Conservation (phyloP, 73 alveolate genomes). For the Breviolum minutum region DNA sequence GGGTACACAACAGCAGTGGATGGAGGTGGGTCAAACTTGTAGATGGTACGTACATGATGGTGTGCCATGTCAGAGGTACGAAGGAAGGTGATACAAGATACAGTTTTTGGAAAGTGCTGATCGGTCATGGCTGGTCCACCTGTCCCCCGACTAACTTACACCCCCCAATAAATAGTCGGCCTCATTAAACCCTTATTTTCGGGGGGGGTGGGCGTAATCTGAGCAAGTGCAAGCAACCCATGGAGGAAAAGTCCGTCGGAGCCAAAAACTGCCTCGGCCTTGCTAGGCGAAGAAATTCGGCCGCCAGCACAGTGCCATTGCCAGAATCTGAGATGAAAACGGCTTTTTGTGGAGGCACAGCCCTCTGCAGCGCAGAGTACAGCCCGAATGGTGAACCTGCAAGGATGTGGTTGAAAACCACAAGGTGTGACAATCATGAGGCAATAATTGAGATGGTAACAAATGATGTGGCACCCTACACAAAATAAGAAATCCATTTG, state of each 20-base stretch:
- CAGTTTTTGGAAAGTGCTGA: no score
- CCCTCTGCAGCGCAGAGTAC: conserved; percentile 44
- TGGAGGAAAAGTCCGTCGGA: conserved; percentile 82
- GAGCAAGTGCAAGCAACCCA: conserved; percentile 11
- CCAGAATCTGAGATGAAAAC: conserved; percentile 79
- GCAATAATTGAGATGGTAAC: no score
- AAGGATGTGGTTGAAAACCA: neutral
- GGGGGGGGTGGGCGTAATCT: no score
- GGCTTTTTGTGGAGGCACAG: conserved; percentile 17
- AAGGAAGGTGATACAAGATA: no score
- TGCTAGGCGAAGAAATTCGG: conserved; percentile 73
- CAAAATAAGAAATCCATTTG: neutral
- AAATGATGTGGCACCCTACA: neutral
- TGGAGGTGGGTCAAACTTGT: neutral
- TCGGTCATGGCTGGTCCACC: no score
- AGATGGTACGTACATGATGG: neutral
- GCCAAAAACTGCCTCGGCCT: conserved; percentile 44
- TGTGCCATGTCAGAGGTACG: neutral
- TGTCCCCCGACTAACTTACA: no score
- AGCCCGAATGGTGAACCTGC: conserved; percentile 70
- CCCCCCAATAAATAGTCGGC: no score
- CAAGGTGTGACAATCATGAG: neutral
- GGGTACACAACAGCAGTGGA: neutral
- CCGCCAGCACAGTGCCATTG: conserved; percentile 59
- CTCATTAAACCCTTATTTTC: no score